A percentile compares a stretch with the other conserved stretches of the same genome.
These are phyloP conservation scores for Ophiostoma populinum DNA, from an alignment of 2,329 filamentous ascomycete genomes.

Conservation along the genomic window DNA sequence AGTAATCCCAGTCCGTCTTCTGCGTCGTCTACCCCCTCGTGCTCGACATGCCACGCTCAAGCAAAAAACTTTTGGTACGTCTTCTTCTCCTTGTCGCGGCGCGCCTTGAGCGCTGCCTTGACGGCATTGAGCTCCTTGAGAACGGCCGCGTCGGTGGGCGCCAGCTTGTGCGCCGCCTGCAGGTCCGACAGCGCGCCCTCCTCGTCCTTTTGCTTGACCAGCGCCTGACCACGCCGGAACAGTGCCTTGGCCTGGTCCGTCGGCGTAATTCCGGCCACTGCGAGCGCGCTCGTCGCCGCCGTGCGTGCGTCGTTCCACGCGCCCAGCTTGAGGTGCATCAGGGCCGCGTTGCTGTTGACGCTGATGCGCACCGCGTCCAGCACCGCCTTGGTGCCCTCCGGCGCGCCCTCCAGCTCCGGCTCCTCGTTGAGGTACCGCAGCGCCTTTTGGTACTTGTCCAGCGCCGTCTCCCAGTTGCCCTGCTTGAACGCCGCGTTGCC, in stretches of 20 bases:
- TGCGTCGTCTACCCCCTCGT: too few relatives aligned
- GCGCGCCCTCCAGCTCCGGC: slow-evolving; percentile 55
- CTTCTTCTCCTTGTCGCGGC: slow-evolving; percentile 76
- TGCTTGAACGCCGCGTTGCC: slow-evolving; percentile 87
- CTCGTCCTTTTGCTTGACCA: slow-evolving; percentile 63
- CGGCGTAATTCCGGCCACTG: slow-evolving; percentile 45
- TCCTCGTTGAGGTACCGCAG: slow-evolving; percentile 80
- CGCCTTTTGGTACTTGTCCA: slow-evolving; percentile 91
- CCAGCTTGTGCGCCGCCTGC: slow-evolving; percentile 55
- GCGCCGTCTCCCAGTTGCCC: slow-evolving; percentile 48
- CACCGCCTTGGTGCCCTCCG: slow-evolving; percentile 46
- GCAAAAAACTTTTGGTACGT: slow-evolving; percentile 88
- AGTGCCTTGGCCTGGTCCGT: slow-evolving; percentile 77
- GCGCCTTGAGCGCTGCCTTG: slow-evolving; percentile 57
- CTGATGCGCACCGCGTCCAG: slow-evolving; percentile 64
- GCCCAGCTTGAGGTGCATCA: slow-evolving; percentile 68
- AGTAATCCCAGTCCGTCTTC: too few relatives aligned
- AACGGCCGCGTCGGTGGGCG: slow-evolving; percentile 59
- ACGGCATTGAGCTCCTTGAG: slow-evolving; percentile 57
- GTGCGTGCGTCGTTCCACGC: slow-evolving; percentile 52
- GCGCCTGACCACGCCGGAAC: slow-evolving; percentile 67
- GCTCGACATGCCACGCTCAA: too few relatives aligned
- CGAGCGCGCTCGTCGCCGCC: slow-evolving; percentile 57
- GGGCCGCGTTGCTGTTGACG: slow-evolving; percentile 74
- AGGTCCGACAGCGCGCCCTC: slow-evolving; percentile 64